Conservation (phyloP, 2,329 filamentous ascomycete genomes). For the Endothia cerciana region DNA sequence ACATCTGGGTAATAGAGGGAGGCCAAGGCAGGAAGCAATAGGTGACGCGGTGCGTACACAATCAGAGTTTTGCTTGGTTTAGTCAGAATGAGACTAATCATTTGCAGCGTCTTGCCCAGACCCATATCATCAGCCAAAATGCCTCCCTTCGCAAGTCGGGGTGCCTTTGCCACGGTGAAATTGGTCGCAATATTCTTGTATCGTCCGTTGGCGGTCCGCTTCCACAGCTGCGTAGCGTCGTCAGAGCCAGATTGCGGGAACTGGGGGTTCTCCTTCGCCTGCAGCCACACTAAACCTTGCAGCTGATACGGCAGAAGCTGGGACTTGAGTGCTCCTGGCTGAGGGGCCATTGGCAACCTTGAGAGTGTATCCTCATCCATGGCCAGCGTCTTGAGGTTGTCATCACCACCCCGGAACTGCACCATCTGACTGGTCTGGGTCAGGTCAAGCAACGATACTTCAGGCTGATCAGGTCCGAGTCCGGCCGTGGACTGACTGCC, state of each 20-base stretch:
- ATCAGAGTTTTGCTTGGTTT: conserved; percentile 72
- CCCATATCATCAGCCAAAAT: conserved; percentile 95
- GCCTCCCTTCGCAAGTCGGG: conserved; percentile 74
- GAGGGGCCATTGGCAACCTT: conserved; percentile 71
- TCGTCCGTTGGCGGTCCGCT: conserved; percentile 48
- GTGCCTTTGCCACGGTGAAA: conserved; percentile 61
- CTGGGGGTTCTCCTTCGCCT: conserved; percentile 71
- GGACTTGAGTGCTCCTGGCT: conserved; percentile 68
- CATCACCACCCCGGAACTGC: conserved; percentile 65
- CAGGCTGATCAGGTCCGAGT: conserved; percentile 39
- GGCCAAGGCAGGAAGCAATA: too few species aligned
- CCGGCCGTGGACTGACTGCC: conserved; percentile 45
- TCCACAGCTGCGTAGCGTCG: conserved; percentile 79
- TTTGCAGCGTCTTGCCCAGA: conserved; percentile 84
- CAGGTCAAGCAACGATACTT: conserved; percentile 64
- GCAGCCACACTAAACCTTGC: conserved; percentile 82
- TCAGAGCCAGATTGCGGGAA: conserved; percentile 62
- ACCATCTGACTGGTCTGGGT: conserved; percentile 68
- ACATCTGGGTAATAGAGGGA: neutral
- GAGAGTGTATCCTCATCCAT: conserved; percentile 71
- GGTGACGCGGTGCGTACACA: conserved; percentile 58
- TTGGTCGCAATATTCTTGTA: conserved; percentile 75
- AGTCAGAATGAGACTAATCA: conserved; percentile 76
- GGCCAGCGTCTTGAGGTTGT: conserved; percentile 71
- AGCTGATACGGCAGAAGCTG: conserved; percentile 79